Evolutionary conservation across 2,329 filamentous ascomycete species (phyloP), one percentile per base, ranked within the genome.

Genomic region (Colletotrichum somersetense): DNA sequence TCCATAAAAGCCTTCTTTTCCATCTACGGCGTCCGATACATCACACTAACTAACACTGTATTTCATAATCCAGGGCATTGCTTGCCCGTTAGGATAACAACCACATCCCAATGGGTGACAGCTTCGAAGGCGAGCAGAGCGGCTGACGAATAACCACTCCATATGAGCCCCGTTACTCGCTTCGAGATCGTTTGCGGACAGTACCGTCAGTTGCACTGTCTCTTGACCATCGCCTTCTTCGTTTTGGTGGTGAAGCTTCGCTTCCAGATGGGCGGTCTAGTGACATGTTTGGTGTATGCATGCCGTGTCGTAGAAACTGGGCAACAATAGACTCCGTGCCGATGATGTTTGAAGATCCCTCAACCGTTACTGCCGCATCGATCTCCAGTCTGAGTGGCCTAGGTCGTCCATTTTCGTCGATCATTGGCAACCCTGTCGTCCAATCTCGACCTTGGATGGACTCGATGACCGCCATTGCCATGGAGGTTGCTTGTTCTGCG

Each of bases 391-490:
- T 78, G 53, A 87, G 75, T 1, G 83, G 83, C 16, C 85, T 77
- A 6, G 82, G 82, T 30, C 78, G 79, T 20, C 85, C 84, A 14
- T 85, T 78, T 64, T 83, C 82, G 65, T 86, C 82, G 52, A 85
- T 82, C 85, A 87, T 85, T 48, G 84, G 84, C 18, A 85, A 80
- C 12, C 82, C 83, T 5, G 79, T 78, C 75, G 82, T 82, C 72
- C 82, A 82, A 38, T 84, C 79, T 46, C 83, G 79, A 8, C 66
- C 69, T 26, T 72, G 55, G 2, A 89, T 77, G 2, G 85, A 82
- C 16, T 81, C 75, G 16, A 87, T 80, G 3, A 89, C 78, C 5
- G 85, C 80, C 10, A 80, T 77, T 12, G 85, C 83, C 71, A 89
- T 80, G 68, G 80, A 75, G 75, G 81, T 77, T 77, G 85, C 84